Base-by-base conservation (phyloP, 2,329 filamentous ascomycete species). In the Pseudocercospora fuligena region DNA sequence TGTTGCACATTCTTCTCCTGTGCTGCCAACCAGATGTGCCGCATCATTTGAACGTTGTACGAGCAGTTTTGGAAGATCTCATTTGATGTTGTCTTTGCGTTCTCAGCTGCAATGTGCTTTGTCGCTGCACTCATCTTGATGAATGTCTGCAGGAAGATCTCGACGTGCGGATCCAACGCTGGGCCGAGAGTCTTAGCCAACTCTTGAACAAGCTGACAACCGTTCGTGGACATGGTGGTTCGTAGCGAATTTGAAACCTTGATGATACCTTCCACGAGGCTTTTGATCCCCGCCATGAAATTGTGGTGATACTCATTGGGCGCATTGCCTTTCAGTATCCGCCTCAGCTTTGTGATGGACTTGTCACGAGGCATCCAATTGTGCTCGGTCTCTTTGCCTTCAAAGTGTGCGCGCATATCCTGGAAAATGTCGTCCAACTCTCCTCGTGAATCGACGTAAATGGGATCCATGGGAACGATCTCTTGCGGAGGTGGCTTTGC, bases 1-100 rank as follows among this genome's bases (percentile, higher is more conserved):
- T 94, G 90, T 75, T 95, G 91, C 2, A 94, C 90, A 75, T 97
- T 98, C 82, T 97, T 98, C 82, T 99, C 94, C 77, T 96, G 91
- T 69, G 88, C 91, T 25, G 94, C 94, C 62, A 83, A 82, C 83
- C 89, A 92, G 57, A 98, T 84, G 74, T 98, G 94, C 78, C 97
- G 92, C 84, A 97, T 86, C 69, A 97, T 85, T 29, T 93, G 90
- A 66, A 85, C 83, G 68, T 86, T 94, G 80, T 94, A 98, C 0
- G 93, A 90, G 31, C 91, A 90, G 72, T 90, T 89, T 69, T 88
- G 87, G 69, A 98, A 87, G 61, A 99, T 89, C 21, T 85, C 88
- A 71, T 95, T 90, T n/a, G 97, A 89, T 0, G 92, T 92, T 16
- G 83, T 78, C 75, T 96, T 94, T 61, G 92, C 94, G 70, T 91